Conservation (phyloP, 2,329 filamentous ascomycete species). For the Diaporthe caulivora region DNA sequence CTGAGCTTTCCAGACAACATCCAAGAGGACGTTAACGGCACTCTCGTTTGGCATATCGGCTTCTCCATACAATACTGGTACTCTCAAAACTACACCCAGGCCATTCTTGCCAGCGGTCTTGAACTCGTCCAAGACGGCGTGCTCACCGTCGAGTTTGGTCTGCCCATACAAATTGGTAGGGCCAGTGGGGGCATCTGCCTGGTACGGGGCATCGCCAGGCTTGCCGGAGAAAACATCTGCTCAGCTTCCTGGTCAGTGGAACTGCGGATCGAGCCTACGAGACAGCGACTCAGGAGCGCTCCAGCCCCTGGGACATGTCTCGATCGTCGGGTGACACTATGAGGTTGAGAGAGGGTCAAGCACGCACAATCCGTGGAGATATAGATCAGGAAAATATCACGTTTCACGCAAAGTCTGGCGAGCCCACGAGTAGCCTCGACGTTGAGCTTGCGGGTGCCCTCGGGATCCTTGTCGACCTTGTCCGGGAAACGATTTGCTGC, state of each 20-base stretch:
- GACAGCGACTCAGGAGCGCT: conserved; percentile 9
- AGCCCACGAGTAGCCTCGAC: conserved; percentile 77
- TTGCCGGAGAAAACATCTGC: conserved; percentile 78
- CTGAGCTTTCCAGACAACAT: conserved; percentile 80
- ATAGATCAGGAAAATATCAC: conserved; percentile 76
- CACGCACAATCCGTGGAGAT: conserved; percentile 79
- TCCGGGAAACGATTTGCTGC: conserved; percentile 92
- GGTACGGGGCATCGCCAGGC: conserved; percentile 87
- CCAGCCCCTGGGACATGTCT: conserved; percentile 27
- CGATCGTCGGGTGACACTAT: not conserved
- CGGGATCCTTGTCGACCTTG: conserved; percentile 83
- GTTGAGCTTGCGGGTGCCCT: conserved; percentile 80
- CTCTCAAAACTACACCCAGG: conserved; percentile 77
- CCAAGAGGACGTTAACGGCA: conserved; percentile 85
- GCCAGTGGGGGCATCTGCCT: conserved; percentile 69
- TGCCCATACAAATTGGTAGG: conserved; percentile 83
- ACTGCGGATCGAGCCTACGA: not conserved
- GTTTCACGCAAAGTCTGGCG: conserved; percentile 73
- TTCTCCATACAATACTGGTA: conserved; percentile 88
- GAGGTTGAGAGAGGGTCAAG: not conserved
- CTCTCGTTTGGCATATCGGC: conserved; percentile 79
- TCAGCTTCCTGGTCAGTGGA: not conserved
- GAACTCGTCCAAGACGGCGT: conserved; percentile 75
- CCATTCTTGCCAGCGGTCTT: conserved; percentile 61
- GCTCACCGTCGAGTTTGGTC: conserved; percentile 71